Base-by-base conservation (phyloP, 345 rosid genomes). In the Salix caprea region DNA sequence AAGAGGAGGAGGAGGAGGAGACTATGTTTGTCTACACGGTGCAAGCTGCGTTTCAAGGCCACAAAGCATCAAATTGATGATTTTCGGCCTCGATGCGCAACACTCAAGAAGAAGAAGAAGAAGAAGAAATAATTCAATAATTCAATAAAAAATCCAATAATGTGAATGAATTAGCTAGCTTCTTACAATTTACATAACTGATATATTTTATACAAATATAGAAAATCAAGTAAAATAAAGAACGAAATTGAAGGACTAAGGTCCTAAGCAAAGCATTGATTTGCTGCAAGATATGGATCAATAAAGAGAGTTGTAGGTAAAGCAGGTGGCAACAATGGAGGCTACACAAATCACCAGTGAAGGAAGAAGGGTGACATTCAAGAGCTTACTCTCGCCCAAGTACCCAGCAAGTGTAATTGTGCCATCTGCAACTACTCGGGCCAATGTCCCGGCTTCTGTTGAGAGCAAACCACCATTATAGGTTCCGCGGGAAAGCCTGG, bases 361-460 rank as follows among this genome's bases (percentile, higher is more conserved):
- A 60, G 98, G 99, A 61, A 96, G 85, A 67, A 96, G 96, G 34
- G 98, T 94, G 64, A 80, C 84, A 78, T 96, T 96, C 89, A 96
- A 76, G 30, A 96, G 94, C 82, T 24, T 82, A 21, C 82, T 86
- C 81, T 86, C 75, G 4, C 98, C 97, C 77, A 96, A 77, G 85
- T 81, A 94, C 14, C 99, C 99, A 19, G 94, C 98, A 79, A 96
- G 56, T 1, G 99, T 96, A 60, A 96, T 96, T 16, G 97, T 96
- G 46, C 52, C 97, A 77, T 96, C 98, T 4, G 99, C 98, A 40
- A 96, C 88, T 8, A 94, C 98, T n/a, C 99, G 86, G 67, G 99
- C 99, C 58, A 94, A 82, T 0, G 98, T 96, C 48, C 99, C 98
- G 1, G 99, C 98, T 86, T 96, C 98, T 5, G 98, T 96, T 1